Evolutionary conservation across 2,329 filamentous ascomycete genomes (phyloP).

Genomic region (Thyridium curvatum): DNA sequence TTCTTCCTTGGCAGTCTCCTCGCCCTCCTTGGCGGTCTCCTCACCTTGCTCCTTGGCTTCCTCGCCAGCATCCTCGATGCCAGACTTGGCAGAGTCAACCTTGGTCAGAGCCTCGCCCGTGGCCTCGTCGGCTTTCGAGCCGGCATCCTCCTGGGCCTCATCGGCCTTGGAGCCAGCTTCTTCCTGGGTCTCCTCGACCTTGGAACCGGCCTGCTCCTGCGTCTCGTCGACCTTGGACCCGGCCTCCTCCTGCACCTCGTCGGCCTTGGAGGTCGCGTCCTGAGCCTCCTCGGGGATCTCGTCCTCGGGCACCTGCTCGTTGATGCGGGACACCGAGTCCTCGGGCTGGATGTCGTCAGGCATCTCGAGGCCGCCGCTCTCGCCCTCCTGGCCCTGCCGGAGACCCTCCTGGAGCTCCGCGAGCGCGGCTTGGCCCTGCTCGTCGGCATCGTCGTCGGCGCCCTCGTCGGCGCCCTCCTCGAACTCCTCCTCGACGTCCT

Average conservation of each 20-base stretch:
- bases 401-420: constrained; percentile 1
- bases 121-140: constrained; percentile 6
- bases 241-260: constrained; percentile 6
- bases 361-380: too few species aligned
- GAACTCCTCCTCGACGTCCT: constrained; percentile 1
- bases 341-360: background rate
- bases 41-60: constrained; percentile 3
- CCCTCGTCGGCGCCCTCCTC: too few species aligned
- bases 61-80: background rate
- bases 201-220: constrained; percentile 7
- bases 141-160: constrained; percentile 5
- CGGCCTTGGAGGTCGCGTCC: constrained; percentile 7
- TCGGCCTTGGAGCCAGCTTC: constrained; percentile 8
- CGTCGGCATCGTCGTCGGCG: constrained; percentile 3
- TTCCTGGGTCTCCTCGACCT: constrained; percentile 7
- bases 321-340: constrained; percentile 3
- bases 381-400: constrained; percentile 10
- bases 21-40: constrained; percentile 3
- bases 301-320: constrained; percentile 5
- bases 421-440: background rate
- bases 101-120: constrained; percentile 1
- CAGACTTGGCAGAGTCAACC: too few species aligned
- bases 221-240: constrained; percentile 14
- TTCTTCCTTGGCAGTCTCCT: constrained; percentile 6
- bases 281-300: constrained; percentile 9